Base-by-base conservation (phyloP, 768 basidiomycete genomes). In the Amanita phalloides region DNA sequence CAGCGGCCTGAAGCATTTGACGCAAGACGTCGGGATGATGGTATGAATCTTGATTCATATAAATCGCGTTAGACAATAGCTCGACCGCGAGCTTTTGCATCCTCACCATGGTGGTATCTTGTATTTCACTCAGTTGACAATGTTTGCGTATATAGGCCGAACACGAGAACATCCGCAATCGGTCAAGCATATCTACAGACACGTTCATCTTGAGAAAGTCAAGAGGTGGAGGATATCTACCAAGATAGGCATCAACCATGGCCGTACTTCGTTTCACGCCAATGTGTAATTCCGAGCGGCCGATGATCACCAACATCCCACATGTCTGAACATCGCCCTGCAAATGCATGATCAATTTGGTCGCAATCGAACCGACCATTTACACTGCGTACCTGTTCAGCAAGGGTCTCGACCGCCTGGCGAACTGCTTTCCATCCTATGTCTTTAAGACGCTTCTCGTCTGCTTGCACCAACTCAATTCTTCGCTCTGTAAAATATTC, bases 311-410 rank as follows among this genome's bases (percentile, higher is more conserved):
- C 13, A 91, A 61, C 73, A 86, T 78, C 1, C 86, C 79, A 64
- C 87, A 90, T 73, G 81, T 86, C 59, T 90, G 89, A 1, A 89
- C 69, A 58, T 91, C 83, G 11, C 89, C 89, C 84, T 90, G 53
- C 21, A 11, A 30, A 20, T 11, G 21, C 5, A 13, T 6, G 11
- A 44, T 42, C 51, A 57, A 25, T 55, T 25, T 52, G 53, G 39
- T 20, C 54, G 14, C n/a, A 48, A 36, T n/a, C 45, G 32, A 41
- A 39, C 13, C 1, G 8, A 38, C 20, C 25, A 10, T 11, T 44
- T 26, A 11, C 13, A 30, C 21, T 1, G 54, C 63, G 23, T 53
- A 86, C 86, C 68, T 79, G 69, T 53, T 83, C 81, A 2, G 78
- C 76, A 59, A 79, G 79, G n/a, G 66, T 65, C 53, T 87, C 84